These are phyloP conservation scores for Aspergillus indologenus DNA, from an alignment of 495 filamentous ascomycete genomes.

Conservation along the genomic window DNA sequence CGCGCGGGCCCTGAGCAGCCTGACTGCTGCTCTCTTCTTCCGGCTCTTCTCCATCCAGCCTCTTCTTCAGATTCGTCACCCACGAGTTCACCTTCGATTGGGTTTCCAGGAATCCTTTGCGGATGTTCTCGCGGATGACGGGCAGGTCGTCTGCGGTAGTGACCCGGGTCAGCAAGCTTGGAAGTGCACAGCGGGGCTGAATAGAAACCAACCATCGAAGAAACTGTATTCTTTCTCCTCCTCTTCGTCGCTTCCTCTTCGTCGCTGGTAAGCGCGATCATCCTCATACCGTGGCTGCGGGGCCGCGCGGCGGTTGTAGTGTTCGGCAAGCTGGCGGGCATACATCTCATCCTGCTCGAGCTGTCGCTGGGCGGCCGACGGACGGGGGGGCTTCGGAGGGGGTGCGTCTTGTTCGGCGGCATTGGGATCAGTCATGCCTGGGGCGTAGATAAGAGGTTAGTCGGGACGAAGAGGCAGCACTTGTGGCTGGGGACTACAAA, in stretches of 20 bases:
- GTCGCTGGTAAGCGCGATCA: conserved; percentile 31
- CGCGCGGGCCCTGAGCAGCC: conserved; percentile 46
- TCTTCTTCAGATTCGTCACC: conserved; percentile 87
- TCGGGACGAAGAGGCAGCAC: background rate
- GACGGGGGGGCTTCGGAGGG: conserved; percentile 71
- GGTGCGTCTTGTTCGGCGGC: conserved; percentile 64
- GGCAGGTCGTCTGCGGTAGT: conserved; percentile 75
- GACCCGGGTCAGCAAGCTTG: conserved; percentile 12
- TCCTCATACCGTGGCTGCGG: conserved; percentile 45
- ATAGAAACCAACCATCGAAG: conserved; percentile 85
- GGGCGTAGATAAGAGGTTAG: conserved; percentile 8
- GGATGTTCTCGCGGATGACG: conserved; percentile 87
- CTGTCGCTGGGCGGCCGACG: conserved; percentile 69
- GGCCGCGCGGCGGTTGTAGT: conserved; percentile 60
- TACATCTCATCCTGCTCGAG: conserved; percentile 89
- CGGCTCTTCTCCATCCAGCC: conserved; percentile 79
- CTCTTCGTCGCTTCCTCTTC: conserved; percentile 40
- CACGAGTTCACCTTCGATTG: conserved; percentile 90
- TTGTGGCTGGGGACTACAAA: conserved; percentile 34
- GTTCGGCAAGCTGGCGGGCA: conserved; percentile 88
- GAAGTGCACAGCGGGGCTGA: conserved; percentile 3
- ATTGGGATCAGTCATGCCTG: conserved; percentile 92
- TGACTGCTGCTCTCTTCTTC: conserved; percentile 48
- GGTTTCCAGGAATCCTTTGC: conserved; percentile 92
- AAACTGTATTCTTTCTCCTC: conserved; percentile 77